Evolutionary conservation across 768 basidiomycete species (phyloP).

Genomic region (Tulasnella sp.): DNA sequence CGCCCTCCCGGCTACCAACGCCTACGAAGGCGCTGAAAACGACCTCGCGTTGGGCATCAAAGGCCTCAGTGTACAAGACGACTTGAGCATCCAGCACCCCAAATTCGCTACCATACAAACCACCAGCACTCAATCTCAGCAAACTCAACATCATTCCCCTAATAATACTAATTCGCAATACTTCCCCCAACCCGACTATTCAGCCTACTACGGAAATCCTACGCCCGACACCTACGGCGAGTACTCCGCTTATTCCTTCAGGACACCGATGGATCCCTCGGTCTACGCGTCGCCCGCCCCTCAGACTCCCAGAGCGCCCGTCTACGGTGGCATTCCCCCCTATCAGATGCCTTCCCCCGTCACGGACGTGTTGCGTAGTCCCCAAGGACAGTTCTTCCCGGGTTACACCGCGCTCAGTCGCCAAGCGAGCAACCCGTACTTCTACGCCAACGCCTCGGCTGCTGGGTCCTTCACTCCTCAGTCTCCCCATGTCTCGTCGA

Average conservation of each 20-base stretch:
- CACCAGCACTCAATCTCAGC: neutral
- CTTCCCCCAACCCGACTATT: constrained; percentile 58
- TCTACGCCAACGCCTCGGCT: constrained; percentile 59
- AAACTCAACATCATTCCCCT: constrained; percentile 21
- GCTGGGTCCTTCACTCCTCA: constrained; percentile 60
- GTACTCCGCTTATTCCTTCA: constrained; percentile 56
- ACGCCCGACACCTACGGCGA: constrained; percentile 57
- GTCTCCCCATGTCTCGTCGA: constrained; percentile 58
- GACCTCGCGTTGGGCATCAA: constrained; percentile 26
- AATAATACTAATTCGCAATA: constrained; percentile 22
- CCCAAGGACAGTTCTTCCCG: constrained; percentile 58
- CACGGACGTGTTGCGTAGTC: constrained; percentile 51
- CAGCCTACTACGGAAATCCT: constrained; percentile 59
- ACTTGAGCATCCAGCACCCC: constrained; percentile 12
- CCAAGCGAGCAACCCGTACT: constrained; percentile 60
- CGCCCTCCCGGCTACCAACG: neutral
- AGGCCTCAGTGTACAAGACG: constrained; percentile 28
- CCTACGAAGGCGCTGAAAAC: neutral
- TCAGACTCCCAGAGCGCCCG: constrained; percentile 47
- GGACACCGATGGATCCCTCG: constrained; percentile 54
- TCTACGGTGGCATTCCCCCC: constrained; percentile 56
- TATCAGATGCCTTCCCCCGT: constrained; percentile 52
- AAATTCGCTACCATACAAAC: constrained; percentile 1
- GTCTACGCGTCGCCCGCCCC: constrained; percentile 53
- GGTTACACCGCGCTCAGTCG: constrained; percentile 58